phyloP scores from a whole-genome alignment of 306 rosid genomes.

The Morella rubra region DNA sequence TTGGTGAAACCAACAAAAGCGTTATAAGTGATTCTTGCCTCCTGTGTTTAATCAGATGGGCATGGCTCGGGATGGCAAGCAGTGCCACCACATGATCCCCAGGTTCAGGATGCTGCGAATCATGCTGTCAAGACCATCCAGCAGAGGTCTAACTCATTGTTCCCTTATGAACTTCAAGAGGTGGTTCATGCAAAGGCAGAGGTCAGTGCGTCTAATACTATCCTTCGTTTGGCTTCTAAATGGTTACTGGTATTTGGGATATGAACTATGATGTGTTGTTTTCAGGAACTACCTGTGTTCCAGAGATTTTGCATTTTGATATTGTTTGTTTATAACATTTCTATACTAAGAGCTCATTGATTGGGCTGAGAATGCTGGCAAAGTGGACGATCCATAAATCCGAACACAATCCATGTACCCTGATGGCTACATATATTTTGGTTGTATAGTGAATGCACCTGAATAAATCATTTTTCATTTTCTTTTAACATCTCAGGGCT shows the following conservation, averaged over 20 bases:
- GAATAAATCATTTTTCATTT: not conserved
- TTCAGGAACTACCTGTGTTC: not conserved
- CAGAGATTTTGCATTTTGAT: not conserved
- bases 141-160: conserved; percentile 69
- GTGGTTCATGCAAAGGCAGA: conserved; percentile 78
- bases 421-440: not conserved
- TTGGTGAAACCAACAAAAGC: not conserved
- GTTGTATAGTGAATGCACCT: not conserved
- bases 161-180: conserved; percentile 70
- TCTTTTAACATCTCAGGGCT: not conserved
- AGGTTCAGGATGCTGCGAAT: conserved; percentile 77
- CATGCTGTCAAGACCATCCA: conserved; percentile 73
- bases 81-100: conserved; percentile 68
- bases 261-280: not conserved
- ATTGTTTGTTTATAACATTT: not conserved
- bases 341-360: not conserved
- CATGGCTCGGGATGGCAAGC: conserved; percentile 60
- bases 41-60: conserved; percentile 42
- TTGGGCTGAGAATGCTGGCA: not conserved
- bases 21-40: not conserved
- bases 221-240: not conserved
- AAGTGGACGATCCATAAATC: not conserved
- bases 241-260: not conserved
- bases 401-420: not conserved
- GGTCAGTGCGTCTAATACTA: conserved; percentile 41